phyloP scores from a whole-genome alignment of 1,139 yeast species.

The Kodamaea sp. region DNA sequence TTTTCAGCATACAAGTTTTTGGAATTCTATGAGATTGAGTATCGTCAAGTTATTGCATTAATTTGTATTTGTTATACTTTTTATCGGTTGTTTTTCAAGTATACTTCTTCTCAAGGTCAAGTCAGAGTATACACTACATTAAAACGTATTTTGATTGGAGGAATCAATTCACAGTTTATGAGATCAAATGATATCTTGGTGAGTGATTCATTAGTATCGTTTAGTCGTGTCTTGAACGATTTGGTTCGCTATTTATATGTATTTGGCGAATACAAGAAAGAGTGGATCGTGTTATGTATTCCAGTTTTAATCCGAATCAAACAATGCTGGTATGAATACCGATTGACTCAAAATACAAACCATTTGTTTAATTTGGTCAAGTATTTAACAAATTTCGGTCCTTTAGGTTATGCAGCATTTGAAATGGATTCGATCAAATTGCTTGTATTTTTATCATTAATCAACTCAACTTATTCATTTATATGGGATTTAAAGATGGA shows the following conservation, averaged over 20 bases:
- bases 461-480: conserved; percentile 75
- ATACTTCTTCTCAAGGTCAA: conserved; percentile 30
- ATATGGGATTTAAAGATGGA: conserved; percentile 88
- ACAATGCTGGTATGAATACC: conserved; percentile 76
- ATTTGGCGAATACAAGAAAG: conserved; percentile 45
- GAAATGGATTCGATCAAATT: conserved; percentile 14
- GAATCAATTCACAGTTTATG: conserved; percentile 49
- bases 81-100: conserved; percentile 12
- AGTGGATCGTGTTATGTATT: conserved; percentile 47
- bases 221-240: conserved; percentile 72
- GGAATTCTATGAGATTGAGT: conserved; percentile 10
- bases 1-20: conserved; percentile 22
- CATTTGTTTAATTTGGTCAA: conserved; percentile 73
- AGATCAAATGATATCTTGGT: conserved; percentile 77
- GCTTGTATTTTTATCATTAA: conserved; percentile 51
- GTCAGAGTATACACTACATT: conserved; percentile 45
- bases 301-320: conserved; percentile 73
- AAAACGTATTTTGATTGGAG: conserved; percentile 53
- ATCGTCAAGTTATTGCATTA: conserved; percentile 8
- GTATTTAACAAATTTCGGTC: conserved; percentile 64
- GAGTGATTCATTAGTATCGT: conserved; percentile 80
- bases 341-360: conserved; percentile 42
- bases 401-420: conserved; percentile 23
- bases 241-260: conserved; percentile 8
- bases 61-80: conserved; percentile 10